Evolutionary conservation across 139 green algal genomes (phyloP), one percentile per base, ranked within the genome.

Genomic region (Coccomyxa sp.): DNA sequence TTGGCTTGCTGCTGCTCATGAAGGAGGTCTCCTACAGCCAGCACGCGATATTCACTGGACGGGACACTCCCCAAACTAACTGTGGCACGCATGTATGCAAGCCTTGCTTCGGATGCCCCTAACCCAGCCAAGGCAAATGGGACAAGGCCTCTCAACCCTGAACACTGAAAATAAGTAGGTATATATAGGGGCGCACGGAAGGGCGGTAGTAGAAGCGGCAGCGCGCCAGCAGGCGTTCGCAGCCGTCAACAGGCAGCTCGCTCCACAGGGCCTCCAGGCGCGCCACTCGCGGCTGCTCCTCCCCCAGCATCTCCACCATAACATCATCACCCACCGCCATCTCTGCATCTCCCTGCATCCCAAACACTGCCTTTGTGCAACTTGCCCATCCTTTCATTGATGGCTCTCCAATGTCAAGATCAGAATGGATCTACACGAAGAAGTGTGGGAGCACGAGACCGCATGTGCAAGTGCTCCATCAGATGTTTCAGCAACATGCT

Each of bases 201-300:
- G 85, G 80, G 10, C 82, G 78, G 57, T 82, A 88, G 45, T 82
- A 84, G 25, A 78, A 77, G 14, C 59, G 28, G 71, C 82, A 84
- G n/a, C 31, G 58, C 27, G 77, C 82, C 13, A 84, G 78, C 81
- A 85, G 80, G 60, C 82, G 82, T 13, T 80, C 18, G 58, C 80
- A 60, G 23, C 57, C 51, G 38, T 77, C 77, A 0, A 82, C 45
- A 25, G 63, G 18, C 1, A 57, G 31, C 82, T 88, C 82, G 30
- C 76, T 51, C 85, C 85, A 88, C 57, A 88, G 57, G 13, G 82
- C 82, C 57, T 81, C 25, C 25, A 88, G 15, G 59, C 75, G 76
- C 21, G 68, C 77, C 27, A 88, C 11, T 17, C 67, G 85, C 7
- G 78, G 81, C 21, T 12, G 25, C 0, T 63, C 66, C 51, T 88